Evolutionary conservation across 225 moss, liverwort and hornwort species (phyloP).

Genomic region (Sphagnum contortum): DNA sequence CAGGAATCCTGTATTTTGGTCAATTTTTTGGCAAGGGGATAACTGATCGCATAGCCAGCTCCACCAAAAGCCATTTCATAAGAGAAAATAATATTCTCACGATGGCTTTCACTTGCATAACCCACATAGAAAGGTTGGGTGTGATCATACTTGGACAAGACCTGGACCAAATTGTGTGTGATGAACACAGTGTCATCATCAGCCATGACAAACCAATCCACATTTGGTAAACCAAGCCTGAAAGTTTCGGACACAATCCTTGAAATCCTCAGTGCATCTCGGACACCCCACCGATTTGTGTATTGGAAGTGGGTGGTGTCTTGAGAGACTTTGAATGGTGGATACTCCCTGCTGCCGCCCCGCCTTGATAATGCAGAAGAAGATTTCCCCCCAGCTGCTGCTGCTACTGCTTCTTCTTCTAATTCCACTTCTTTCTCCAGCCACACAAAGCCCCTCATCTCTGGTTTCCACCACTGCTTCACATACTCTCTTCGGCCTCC

Average conservation of each 20-base stretch:
- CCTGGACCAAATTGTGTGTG: constrained; percentile 30
- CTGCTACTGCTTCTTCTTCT: no score
- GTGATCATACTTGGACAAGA: constrained; percentile 41
- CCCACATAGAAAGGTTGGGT: constrained; percentile 39
- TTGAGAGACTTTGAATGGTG: constrained; percentile 29
- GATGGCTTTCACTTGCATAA: constrained; percentile 44
- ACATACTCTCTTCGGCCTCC: constrained; percentile 38
- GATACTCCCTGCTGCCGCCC: constrained; percentile 29
- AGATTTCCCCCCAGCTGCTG: no score
- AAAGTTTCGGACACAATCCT: constrained; percentile 35
- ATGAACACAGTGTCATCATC: constrained; percentile 49
- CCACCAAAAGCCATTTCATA: constrained; percentile 52
- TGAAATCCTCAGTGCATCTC: constrained; percentile 40
- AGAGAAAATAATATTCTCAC: constrained; percentile 41
- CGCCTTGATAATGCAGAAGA: constrained; percentile 2
- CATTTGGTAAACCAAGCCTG: constrained; percentile 16
- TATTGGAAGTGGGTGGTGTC: constrained; percentile 44
- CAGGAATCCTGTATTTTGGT: constrained; percentile 38
- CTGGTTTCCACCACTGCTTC: constrained; percentile 43
- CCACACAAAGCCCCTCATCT: constrained; percentile 32
- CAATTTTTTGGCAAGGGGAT: constrained; percentile 30
- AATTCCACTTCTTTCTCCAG: constrained; percentile 24
- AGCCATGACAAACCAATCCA: constrained; percentile 48
- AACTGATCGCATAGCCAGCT: constrained; percentile 42
- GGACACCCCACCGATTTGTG: constrained; percentile 39